Evolutionary conservation across 768 basidiomycete genomes (phyloP), one percentile per base, ranked within the genome.

Genomic region (Trametes maxima): DNA sequence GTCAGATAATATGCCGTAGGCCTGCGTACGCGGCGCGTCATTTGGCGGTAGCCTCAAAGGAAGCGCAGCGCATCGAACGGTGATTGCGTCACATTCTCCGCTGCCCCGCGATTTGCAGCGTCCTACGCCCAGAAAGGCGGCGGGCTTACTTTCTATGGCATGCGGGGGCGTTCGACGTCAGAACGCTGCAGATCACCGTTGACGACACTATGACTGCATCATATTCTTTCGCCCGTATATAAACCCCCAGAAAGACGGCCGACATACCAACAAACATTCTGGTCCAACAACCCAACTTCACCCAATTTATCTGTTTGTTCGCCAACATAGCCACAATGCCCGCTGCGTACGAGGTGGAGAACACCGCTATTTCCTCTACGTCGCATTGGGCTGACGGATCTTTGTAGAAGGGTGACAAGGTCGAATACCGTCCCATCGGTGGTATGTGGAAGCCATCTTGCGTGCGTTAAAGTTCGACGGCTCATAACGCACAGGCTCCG

Each of bases 401-500:
- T 1, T 3, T 47, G 10, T 47, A 75, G 76, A 64, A 71, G 60
- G 78, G 78, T 54, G 77, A 81, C 62, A 75, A 68, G 59, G 76
- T 81, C 64, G 78, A 79, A 64, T 81, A 80, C 59, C 73, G 77
- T 52, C 77, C 76, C 42, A 74, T 80, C 35, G 80, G 80, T 11
- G 79, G 77, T 21, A 42, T 28, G 59, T 44, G 33, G 13, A 17
- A 39, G 8, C 19, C 36, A 6, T 16, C 13, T 39, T 17, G 12
- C 25, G 12, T 14, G n/a, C 11, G 8, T 12, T 19, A 13, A 13
- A 10, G 12, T n/a, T 1, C 10, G 28, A 28, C 47, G 17, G 17
- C 14, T 46, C 5, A 37, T 25, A 13, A 16, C 7, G 5, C 35
- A 4, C 37, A 70, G 69, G 72, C 44, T 65, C 51, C 8, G 21